Conservation (phyloP, 2,329 filamentous ascomycete species). For the Phoma sp. region DNA sequence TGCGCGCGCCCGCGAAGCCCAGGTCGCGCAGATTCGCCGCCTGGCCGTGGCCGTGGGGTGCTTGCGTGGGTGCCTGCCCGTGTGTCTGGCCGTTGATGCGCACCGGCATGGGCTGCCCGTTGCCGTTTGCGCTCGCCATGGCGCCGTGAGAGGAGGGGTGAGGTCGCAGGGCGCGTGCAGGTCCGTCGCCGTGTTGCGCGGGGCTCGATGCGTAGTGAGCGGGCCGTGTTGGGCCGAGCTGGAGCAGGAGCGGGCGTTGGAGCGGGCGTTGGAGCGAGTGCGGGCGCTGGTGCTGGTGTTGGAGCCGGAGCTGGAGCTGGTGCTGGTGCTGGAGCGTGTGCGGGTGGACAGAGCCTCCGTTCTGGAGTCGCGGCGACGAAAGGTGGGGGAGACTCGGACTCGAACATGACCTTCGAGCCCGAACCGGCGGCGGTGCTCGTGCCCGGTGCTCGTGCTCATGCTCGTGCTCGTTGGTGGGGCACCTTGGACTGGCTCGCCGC, state of each 20-base stretch:
- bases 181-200: conserved; percentile 33
- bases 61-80: too few species aligned
- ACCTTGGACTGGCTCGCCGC: too few species aligned
- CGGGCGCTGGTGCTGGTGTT: too few species aligned
- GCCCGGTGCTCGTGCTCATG: too few species aligned
- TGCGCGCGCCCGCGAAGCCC: conserved; percentile 51
- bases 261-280: conserved; percentile 29
- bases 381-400: conserved; percentile 33
- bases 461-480: too few species aligned
- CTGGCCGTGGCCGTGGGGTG: conserved; percentile 26
- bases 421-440: too few species aligned
- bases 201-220: conserved; percentile 21
- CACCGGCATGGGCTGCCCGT: conserved; percentile 44
- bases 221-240: conserved; percentile 9
- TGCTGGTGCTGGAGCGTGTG: not conserved
- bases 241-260: conserved; percentile 25
- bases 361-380: not conserved
- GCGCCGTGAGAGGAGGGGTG: conserved; percentile 31
- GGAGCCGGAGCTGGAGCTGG: not conserved
- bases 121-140: conserved; percentile 46
- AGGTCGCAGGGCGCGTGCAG: conserved; percentile 42
- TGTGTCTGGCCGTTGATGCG: conserved; percentile 36
- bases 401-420: too few species aligned
- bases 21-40: conserved; percentile 45
- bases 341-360: conserved; percentile 11